Percentiles rank a stretch among this genome's conserved stretches.
Conservation (phyloP, 495 filamentous ascomycete genomes). For the Daldinia decipiens region DNA sequence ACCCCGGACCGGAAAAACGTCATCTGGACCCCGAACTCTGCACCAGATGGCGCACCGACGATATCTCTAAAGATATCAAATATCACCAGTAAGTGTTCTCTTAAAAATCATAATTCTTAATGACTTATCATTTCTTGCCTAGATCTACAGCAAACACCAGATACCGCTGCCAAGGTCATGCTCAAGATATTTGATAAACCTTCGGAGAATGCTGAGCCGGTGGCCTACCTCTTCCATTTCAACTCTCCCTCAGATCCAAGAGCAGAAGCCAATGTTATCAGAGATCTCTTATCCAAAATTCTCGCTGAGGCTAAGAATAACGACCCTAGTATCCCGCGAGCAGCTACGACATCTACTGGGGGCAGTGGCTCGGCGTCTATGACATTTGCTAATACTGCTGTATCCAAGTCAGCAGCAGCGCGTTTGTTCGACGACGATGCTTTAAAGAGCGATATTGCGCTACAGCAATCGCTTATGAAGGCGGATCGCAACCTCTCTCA, state of each 20-base stretch:
- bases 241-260: slow-evolving; percentile 80
- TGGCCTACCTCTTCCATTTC: slow-evolving; percentile 86
- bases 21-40: slow-evolving; percentile 78
- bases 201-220: slow-evolving; percentile 63
- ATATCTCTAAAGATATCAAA: slow-evolving; percentile 75
- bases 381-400: slow-evolving; percentile 59
- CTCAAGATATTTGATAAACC: slow-evolving; percentile 83
- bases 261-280: slow-evolving; percentile 83
- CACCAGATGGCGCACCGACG: slow-evolving; percentile 62
- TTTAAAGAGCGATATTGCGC: slow-evolving; percentile 75
- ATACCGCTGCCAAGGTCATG: slow-evolving; percentile 83
- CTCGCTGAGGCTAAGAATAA: slow-evolving; percentile 74
- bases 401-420: slow-evolving; percentile 58
- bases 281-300: slow-evolving; percentile 78
- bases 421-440: slow-evolving; percentile 80
- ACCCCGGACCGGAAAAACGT: slow-evolving; percentile 74
- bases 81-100: slow-evolving; percentile 74
- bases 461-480: slow-evolving; percentile 87
- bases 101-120: not conserved
- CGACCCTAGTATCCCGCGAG: slow-evolving; percentile 57
- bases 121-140: slow-evolving; percentile 18
- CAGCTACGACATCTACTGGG: slow-evolving; percentile 54
- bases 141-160: slow-evolving; percentile 94
- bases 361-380: slow-evolving; percentile 59
- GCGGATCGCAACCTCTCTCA: slow-evolving; percentile 74